Evolutionary conservation across 306 rosid genomes (phyloP), one percentile per base, ranked within the genome.

Genomic region (Vigna trinervia): DNA sequence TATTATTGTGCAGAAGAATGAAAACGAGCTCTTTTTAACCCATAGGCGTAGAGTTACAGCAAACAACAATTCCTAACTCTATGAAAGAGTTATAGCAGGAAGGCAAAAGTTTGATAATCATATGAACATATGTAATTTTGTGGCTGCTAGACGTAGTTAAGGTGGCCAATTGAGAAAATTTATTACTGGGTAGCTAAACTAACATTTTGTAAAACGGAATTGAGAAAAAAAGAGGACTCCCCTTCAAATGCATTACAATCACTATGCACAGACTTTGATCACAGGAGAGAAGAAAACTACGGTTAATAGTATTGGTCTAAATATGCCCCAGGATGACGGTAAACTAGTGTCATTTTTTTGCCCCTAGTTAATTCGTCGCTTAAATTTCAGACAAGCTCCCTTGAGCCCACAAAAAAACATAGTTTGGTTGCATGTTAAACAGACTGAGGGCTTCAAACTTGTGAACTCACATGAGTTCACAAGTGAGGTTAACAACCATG

Each of bases 61-160:
- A 30, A 30, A 30, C 32, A 26, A 26, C 28, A 26, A 26, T 26
- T 26, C 32, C 32, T 30, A 30, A 30, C 4, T 30, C 32, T 30
- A 2, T 28, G 32, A 30, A 30, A 30, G 32, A 30, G 4, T 30
- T 30, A 30, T 30, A 3, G 0, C 4, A 30, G 91, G 89, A 28
- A 51, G 23, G n/a, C 11, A 65, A 39, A 41, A 50, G 53, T 39
- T 17, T 13, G 14, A 47, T 4, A 36, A 14, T 63, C 30, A 19
- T 19, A 9, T 12, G 30, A 43, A 32, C 30, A 80, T 4, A 28
- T 17, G 34, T 36, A 30, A n/a, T 17, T 4, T 22, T 22, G 3
- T 6, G 54, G 13, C 19, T 20, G 43, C 32, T 2, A 46, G 70
- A 36, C 39, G 22, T 36, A 36, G 19, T 30, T 28, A 19, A 12